Evolutionary conservation across 2,329 filamentous ascomycete species (phyloP), one percentile per base, ranked within the genome.

Genomic region (Moelleriella libera): DNA sequence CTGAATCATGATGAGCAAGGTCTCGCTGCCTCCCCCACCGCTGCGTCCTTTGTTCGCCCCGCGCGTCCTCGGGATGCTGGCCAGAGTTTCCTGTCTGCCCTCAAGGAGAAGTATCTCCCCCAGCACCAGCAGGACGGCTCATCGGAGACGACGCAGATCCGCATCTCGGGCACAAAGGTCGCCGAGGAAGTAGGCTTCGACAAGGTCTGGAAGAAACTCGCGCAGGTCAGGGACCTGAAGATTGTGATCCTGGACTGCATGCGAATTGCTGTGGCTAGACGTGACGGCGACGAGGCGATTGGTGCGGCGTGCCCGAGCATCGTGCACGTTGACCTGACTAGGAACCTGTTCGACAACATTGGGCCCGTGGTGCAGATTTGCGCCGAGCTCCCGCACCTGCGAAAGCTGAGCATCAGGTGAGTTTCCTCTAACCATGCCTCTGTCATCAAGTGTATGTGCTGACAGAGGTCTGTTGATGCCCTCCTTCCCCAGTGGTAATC

Each of bases 101-200:
- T 96, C 47, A 77, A 78, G 50, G 76, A 81, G 56, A 98, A 96
- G 68, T 98, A 98, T 62, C 85, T 83, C 4, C 75, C 80, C 3
- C 76, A 82, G 12, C 51, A 59, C 30, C 53, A 51, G 11, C 58
- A 66, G 10, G 61, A 66, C 6, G 70, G 72, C 6, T 55, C 55
- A 31, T 5, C 28, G 6, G 60, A 56, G 7, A n/a, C 10, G 7
- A 55, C 57, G 2, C 71, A 78, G 45, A 83, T 94, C 52, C 67
- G 72, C 47, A 83, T 72, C 73, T 94, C 71, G 67, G 85, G 65
- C 2, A 47, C 39, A 39, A 97, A 97, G 65, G 76, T 89, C 14
- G 90, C 87, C 5, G 85, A 97, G 66, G 90, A 97, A 66, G 79
- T 97, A 34, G 92, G 92, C 31, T 97, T 97, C 56, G 88, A 94